phyloP scores from a whole-genome alignment of 495 filamentous ascomycete species.

The Hamigera avellanea region DNA sequence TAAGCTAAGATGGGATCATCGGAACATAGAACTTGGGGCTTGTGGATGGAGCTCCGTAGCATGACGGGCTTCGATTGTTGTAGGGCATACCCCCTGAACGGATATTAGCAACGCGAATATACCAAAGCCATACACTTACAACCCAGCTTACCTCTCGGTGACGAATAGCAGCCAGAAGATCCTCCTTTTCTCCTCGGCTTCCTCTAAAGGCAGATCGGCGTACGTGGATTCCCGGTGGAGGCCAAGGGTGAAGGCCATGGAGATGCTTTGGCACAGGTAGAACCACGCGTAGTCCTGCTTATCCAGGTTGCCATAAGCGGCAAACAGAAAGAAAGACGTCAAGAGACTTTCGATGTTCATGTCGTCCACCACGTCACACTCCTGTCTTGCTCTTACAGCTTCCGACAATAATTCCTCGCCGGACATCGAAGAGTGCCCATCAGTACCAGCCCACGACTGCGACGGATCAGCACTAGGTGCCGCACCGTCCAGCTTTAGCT shows the following conservation, averaged over 20 bases:
- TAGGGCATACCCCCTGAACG: conserved; percentile 30
- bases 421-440: conserved; percentile 30
- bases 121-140: conserved; percentile 12
- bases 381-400: conserved; percentile 60
- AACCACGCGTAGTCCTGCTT: conserved; percentile 45
- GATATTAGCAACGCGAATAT: conserved; percentile 1
- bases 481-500: conserved; percentile 49
- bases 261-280: conserved; percentile 51
- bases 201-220: conserved; percentile 26
- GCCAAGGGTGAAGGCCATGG: conserved; percentile 45
- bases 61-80: conserved; percentile 45
- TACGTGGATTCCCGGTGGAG: conserved; percentile 48
- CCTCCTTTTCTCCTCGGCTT: conserved; percentile 40
- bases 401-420: conserved; percentile 55
- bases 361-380: conserved; percentile 59
- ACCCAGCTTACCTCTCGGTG: conserved; percentile 43
- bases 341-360: conserved; percentile 51
- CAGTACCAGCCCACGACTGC: conserved; percentile 39
- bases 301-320: conserved; percentile 57
- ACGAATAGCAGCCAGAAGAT: conserved; percentile 57
- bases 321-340: conserved; percentile 74
- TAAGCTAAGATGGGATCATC: conserved; percentile 34
- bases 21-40: conserved; percentile 34
- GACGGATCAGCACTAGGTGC: conserved; percentile 40
- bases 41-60: conserved; percentile 36